These are phyloP conservation scores for Lentinula sp. DNA, from an alignment of 768 basidiomycete species.

Conservation along the genomic window DNA sequence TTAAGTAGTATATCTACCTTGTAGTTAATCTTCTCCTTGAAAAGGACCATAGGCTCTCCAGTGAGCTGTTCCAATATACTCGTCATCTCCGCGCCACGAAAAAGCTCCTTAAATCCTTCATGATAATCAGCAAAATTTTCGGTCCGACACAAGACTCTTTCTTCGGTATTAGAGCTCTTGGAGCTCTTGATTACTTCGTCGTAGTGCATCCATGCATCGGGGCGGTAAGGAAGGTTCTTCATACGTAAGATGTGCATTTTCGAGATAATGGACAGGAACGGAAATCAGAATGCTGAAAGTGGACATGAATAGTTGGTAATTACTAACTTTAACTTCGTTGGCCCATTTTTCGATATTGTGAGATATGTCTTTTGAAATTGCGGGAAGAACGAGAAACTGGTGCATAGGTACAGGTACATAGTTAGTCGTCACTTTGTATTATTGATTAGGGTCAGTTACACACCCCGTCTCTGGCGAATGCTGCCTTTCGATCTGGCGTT, in stretches of 20 bases:
- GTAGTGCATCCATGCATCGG: slow-evolving; percentile 13
- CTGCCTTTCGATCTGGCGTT: background rate
- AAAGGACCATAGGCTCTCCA: slow-evolving; percentile 12
- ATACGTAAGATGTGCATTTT: background rate
- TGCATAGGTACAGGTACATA: background rate
- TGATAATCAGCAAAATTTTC: slow-evolving; percentile 12
- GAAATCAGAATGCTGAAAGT: background rate
- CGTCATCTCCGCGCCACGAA: slow-evolving; percentile 7
- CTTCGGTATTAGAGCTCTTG: background rate
- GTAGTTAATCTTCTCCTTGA: slow-evolving; percentile 15
- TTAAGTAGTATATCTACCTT: slow-evolving; percentile 2
- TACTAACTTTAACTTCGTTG: slow-evolving; percentile 9
- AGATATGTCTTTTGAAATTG: slow-evolving; percentile 2
- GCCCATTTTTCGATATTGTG: slow-evolving; percentile 9
- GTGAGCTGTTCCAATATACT: slow-evolving; percentile 1
- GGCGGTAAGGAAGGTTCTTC: slow-evolving; percentile 9
- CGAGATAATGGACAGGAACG: background rate
- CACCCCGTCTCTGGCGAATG: background rate
- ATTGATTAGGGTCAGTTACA: background rate
- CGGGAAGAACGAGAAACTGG: slow-evolving; percentile 10
- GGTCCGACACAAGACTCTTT: slow-evolving; percentile 7
- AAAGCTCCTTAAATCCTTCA: slow-evolving; percentile 7
- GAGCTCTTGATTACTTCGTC: slow-evolving; percentile 6
- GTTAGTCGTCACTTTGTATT: background rate
- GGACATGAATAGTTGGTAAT: too few relatives aligned